Evolutionary conservation across 148 eudicot species (phyloP).

Genomic region (Vaccinium darrowii): DNA sequence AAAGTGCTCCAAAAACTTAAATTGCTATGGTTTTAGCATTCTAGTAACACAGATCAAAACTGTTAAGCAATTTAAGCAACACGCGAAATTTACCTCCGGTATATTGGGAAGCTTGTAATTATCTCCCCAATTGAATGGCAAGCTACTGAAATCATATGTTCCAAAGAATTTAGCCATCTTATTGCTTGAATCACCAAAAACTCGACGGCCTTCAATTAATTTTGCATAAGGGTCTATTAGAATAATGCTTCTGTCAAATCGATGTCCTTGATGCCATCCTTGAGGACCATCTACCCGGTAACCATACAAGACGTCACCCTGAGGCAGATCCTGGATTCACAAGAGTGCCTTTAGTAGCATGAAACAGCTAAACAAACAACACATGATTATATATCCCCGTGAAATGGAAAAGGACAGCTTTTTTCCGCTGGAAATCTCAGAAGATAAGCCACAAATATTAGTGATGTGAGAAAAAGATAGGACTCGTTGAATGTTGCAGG

Average conservation of each 20-base stretch:
- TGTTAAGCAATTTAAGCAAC: constrained; percentile 1
- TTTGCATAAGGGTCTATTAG: constrained; percentile 92
- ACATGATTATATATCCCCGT: not conserved
- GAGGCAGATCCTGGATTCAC: constrained; percentile 63
- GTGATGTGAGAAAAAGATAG: not conserved
- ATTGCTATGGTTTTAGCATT: not conserved
- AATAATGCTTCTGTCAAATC: constrained; percentile 64
- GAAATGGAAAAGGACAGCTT: not conserved
- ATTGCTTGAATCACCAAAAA: constrained; percentile 69
- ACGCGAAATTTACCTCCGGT: constrained; percentile 69
- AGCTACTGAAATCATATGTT: constrained; percentile 75
- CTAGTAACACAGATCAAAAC: not conserved
- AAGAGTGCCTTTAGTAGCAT: not conserved
- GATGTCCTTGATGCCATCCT: constrained; percentile 88
- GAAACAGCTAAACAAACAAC: not conserved
- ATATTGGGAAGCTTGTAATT: constrained; percentile 66
- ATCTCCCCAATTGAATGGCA: constrained; percentile 86
- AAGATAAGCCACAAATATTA: not conserved
- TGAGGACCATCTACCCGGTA: constrained; percentile 86
- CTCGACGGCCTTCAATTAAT: constrained; percentile 87
- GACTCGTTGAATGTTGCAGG: not conserved
- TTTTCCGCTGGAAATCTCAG: not conserved
- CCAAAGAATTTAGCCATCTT: constrained; percentile 64
- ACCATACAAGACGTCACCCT: constrained; percentile 72
- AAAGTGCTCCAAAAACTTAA: not conserved